These are phyloP conservation scores for Trichoderma sp. DNA, from an alignment of 2,329 filamentous ascomycete genomes.

Conservation along the genomic window DNA sequence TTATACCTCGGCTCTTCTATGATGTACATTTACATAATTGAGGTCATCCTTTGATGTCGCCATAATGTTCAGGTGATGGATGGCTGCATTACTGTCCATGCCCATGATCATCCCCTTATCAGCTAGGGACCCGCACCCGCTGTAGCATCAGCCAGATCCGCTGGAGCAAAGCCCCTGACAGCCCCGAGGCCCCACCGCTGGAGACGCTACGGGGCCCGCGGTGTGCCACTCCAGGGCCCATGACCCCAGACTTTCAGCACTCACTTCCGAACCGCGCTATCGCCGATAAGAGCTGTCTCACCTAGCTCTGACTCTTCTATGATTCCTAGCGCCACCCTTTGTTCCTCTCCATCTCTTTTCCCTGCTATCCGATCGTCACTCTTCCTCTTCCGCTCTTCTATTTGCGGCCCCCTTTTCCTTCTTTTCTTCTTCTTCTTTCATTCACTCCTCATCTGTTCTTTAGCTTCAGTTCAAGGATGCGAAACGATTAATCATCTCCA, in stretches of 20 bases:
- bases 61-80: neutral
- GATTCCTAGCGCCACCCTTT: neutral
- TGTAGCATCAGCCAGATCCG: neutral
- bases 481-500: neutral
- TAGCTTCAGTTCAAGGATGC: neutral
- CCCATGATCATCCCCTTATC: neutral
- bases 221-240: neutral
- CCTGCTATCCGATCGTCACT: neutral
- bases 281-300: constrained; percentile 12
- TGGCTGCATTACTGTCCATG: neutral
- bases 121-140: neutral
- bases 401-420: neutral
- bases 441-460: neutral
- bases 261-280: neutral
- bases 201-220: constrained; percentile 2
- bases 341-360: neutral
- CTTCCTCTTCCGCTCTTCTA: neutral
- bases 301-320: neutral
- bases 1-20: neutral
- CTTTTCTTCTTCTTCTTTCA: neutral
- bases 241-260: constrained; percentile 4
- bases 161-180: neutral
- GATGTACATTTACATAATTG: neutral
- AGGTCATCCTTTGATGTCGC: neutral
- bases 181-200: neutral